Evolutionary conservation across 2,329 filamentous ascomycete genomes (phyloP).

Genomic region (Neophaeococcomyces mojaviensis): DNA sequence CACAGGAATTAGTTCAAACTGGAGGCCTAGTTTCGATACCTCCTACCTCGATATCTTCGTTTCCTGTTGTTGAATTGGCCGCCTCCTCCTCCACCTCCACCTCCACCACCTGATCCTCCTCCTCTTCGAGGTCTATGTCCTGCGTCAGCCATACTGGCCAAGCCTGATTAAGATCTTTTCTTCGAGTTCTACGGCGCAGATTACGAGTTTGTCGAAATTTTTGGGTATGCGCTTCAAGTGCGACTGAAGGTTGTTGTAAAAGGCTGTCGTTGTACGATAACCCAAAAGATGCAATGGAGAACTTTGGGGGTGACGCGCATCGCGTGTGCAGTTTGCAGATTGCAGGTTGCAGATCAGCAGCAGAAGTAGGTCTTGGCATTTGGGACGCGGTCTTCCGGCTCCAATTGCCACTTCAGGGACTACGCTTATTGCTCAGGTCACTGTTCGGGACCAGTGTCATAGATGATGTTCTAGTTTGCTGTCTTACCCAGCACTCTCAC

Average conservation of each 20-base stretch:
- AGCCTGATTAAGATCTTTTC: slow-evolving; percentile 8
- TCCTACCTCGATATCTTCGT: slow-evolving; percentile 68
- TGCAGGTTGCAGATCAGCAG: too few species aligned
- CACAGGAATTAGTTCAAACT: slow-evolving; percentile 25
- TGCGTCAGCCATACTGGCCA: slow-evolving; percentile 44
- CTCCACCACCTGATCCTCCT: slow-evolving; percentile 24
- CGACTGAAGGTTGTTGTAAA: too few species aligned
- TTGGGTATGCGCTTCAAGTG: too few species aligned
- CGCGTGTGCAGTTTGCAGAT: too few species aligned
- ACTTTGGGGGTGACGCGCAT: slow-evolving; percentile 20
- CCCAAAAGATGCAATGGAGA: slow-evolving; percentile 12
- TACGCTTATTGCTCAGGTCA: too few species aligned
- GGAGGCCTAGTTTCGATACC: slow-evolving; percentile 8
- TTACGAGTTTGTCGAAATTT: too few species aligned
- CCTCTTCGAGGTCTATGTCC: slow-evolving; percentile 41
- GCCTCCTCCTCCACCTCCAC: slow-evolving; percentile 30
- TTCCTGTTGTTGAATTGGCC: slow-evolving; percentile 60
- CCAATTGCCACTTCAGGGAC: too few species aligned
- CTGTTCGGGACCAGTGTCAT: too few species aligned
- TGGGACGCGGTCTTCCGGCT: too few species aligned
- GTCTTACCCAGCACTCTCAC: too few species aligned
- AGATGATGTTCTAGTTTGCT: too few species aligned
- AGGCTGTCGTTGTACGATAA: slow-evolving; percentile 13
- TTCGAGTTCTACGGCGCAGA: neutral
- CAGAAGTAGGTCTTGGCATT: too few species aligned